Evolutionary conservation across 176 grass and related monocot species (phyloP).

Genomic region (Zea luxurians): DNA sequence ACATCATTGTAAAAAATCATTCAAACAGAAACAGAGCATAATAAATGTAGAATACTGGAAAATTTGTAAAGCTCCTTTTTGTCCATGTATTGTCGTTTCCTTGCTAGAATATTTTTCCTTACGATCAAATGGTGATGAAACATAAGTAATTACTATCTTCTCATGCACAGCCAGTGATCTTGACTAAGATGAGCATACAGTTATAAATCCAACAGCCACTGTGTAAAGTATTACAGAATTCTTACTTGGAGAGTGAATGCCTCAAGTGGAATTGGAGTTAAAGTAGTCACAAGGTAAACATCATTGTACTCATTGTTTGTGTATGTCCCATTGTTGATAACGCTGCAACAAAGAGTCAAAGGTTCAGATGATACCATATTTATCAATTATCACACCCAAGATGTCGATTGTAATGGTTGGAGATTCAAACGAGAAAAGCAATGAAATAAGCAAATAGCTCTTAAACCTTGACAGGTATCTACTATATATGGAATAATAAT

Average conservation of each 20-base stretch:
- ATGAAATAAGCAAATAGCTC: background rate
- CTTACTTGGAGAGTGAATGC: slow-evolving; percentile 88
- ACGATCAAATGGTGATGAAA: background rate
- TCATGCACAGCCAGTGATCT: slow-evolving; percentile 15
- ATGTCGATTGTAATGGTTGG: background rate
- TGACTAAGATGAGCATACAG: slow-evolving; percentile 17
- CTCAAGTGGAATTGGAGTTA: slow-evolving; percentile 80
- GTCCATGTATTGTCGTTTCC: background rate
- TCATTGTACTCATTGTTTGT: slow-evolving; percentile 89
- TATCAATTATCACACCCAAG: background rate
- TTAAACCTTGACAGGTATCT: background rate
- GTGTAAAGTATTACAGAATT: slow-evolving; percentile 19
- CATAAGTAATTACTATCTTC: slow-evolving; percentile 26
- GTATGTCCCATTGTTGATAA: slow-evolving; percentile 70
- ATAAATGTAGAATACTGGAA: background rate
- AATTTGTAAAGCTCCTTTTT: background rate
- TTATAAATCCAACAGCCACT: background rate
- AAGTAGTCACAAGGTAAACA: slow-evolving; percentile 92
- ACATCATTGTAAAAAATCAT: background rate
- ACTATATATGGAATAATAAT: background rate
- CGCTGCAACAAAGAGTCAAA: slow-evolving; percentile 51
- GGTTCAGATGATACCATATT: slow-evolving; percentile 1
- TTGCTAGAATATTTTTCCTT: slow-evolving; percentile 26
- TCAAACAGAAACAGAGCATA: background rate
- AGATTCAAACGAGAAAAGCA: slow-evolving; percentile 4